These are phyloP conservation scores for Amylocarpus encephaloides DNA, from an alignment of 2,329 filamentous ascomycete genomes.

Conservation along the genomic window DNA sequence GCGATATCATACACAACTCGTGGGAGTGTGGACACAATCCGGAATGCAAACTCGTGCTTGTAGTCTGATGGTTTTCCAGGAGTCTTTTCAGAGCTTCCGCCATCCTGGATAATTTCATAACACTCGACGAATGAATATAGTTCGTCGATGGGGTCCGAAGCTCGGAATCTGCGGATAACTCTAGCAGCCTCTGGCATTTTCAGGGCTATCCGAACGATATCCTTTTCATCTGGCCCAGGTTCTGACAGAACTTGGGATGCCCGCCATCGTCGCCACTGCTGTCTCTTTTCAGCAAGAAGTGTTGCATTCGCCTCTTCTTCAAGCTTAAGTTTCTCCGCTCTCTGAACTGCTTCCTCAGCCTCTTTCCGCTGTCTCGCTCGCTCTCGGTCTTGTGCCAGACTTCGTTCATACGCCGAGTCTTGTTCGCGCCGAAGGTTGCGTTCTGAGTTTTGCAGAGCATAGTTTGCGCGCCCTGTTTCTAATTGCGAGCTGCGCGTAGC, in stretches of 20 bases:
- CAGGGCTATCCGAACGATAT: conserved; percentile 64
- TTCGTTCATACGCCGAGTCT: conserved; percentile 89
- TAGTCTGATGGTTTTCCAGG: conserved; percentile 56
- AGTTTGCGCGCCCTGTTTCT: conserved; percentile 65
- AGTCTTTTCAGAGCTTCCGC: conserved; percentile 18
- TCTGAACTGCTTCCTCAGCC: conserved; percentile 64
- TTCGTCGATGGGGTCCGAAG: conserved; percentile 71
- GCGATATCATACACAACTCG: conserved; percentile 71
- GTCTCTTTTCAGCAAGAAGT: conserved; percentile 42
- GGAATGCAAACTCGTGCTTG: conserved; percentile 77
- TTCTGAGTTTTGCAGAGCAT: conserved; percentile 55
- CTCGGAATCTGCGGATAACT: conserved; percentile 68
- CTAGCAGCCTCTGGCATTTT: conserved; percentile 60
- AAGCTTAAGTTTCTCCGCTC: conserved; percentile 57
- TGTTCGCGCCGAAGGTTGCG: conserved; percentile 79
- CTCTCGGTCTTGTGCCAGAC: conserved; percentile 80
- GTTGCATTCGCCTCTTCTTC: conserved; percentile 53
- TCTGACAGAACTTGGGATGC: conserved; percentile 61
- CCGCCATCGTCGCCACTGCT: conserved; percentile 78
- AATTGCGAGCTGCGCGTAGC: conserved; percentile 71
- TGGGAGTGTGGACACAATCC: conserved; percentile 79
- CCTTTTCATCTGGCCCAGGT: conserved; percentile 56
- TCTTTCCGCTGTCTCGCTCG: conserved; percentile 70
- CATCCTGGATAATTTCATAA: conserved; percentile 56
- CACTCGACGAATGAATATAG: conserved; percentile 96